phyloP scores from a whole-genome alignment of 805 yeast genomes.

The Metschnikowia orientalis region DNA sequence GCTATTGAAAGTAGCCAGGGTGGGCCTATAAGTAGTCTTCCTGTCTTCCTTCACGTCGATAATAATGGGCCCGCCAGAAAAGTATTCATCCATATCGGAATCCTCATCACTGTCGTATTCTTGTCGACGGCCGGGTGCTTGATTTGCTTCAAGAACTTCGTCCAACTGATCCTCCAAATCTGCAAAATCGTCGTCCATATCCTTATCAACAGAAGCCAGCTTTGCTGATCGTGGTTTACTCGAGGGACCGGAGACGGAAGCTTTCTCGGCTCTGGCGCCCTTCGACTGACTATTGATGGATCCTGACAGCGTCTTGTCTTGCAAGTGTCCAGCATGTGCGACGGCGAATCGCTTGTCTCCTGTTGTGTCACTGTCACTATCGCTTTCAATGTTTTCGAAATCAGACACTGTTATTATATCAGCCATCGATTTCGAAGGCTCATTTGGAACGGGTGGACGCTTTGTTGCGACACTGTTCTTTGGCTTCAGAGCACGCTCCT shows the following conservation, averaged over 20 bases:
- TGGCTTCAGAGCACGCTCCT: no score
- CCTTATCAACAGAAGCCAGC: no score
- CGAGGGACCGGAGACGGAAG: no score
- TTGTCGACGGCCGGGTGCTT: slow-evolving; percentile 9
- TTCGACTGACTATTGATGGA: no score
- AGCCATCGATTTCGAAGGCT: neutral
- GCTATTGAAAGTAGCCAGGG: slow-evolving; percentile 4
- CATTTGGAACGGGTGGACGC: slow-evolving; percentile 21
- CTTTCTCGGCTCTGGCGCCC: no score
- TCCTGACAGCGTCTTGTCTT: neutral
- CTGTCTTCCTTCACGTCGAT: slow-evolving; percentile 26
- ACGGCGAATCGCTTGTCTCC: no score
- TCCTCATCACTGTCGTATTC: slow-evolving; percentile 24
- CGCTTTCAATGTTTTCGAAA: slow-evolving; percentile 32
- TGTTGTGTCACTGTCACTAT: slow-evolving; percentile 5
- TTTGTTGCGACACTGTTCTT: no score
- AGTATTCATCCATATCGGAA: slow-evolving; percentile 19
- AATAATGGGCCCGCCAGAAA: slow-evolving; percentile 22
- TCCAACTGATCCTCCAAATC: slow-evolving; percentile 41
- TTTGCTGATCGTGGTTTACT: no score
- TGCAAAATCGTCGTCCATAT: slow-evolving; percentile 37
- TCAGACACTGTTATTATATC: slow-evolving; percentile 34
- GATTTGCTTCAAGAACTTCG: slow-evolving; percentile 32
- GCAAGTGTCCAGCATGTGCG: slow-evolving; percentile 2
- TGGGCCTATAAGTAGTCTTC: slow-evolving; percentile 5